These are phyloP conservation scores for Leonotis leonurus DNA, from an alignment of 257 asterid species.

Conservation along the genomic window DNA sequence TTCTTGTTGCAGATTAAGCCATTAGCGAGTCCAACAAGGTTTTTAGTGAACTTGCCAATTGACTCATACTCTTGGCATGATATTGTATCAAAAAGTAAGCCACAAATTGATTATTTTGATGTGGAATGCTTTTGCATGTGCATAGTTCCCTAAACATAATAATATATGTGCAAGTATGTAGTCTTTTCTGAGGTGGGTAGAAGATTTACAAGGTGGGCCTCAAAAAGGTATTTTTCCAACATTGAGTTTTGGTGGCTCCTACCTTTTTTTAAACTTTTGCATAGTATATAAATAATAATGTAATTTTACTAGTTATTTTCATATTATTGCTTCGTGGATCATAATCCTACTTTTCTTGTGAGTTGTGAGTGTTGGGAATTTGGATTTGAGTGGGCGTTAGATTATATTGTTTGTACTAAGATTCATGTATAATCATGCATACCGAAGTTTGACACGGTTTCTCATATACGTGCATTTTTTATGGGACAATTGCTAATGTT, in stretches of 20 bases:
- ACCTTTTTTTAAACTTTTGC: background rate
- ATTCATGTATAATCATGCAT: background rate
- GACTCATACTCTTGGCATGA: conserved; percentile 82
- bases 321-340: background rate
- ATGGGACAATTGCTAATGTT: conserved; percentile 6
- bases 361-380: background rate
- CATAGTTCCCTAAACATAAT: background rate
- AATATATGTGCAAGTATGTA: background rate
- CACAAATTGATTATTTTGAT: background rate
- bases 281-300: background rate
- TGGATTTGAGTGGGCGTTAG: background rate
- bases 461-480: background rate
- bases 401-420: conserved; percentile 4
- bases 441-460: background rate
- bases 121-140: background rate
- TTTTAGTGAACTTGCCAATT: conserved; percentile 36
- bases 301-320: background rate
- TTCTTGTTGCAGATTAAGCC: conserved; percentile 67
- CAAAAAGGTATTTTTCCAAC: no score
- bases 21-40: conserved; percentile 63
- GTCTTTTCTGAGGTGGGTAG: background rate
- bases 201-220: background rate
- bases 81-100: conserved; percentile 68
- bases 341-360: background rate
- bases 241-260: background rate